Evolutionary conservation across 2,329 filamentous ascomycete genomes (phyloP), one percentile per base, ranked within the genome.

Genomic region (Penicillium sp.): DNA sequence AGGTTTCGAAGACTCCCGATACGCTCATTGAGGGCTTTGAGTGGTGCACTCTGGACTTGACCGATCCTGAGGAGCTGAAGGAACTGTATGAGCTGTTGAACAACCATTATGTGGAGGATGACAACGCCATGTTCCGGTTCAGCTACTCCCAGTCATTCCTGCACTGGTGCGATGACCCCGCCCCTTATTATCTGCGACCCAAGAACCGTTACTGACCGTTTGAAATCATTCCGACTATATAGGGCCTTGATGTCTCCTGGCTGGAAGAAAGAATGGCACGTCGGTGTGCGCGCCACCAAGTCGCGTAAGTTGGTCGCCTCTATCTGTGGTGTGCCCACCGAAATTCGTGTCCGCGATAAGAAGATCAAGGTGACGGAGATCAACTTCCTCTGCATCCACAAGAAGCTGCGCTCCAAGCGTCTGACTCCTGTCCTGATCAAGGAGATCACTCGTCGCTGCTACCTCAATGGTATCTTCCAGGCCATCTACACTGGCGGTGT

Each of bases 331-430:
- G 90, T 97, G 44, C 94, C 94, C 1, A 87, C 94, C 57, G 83
- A 87, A 61, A 80, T 99, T 54, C 87, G 89, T 50, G 87, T 99
- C 42, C 89, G 92, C 60, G 81, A 88, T 56, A 89, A 89, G 56
- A 77, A 84, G 54, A 77, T 99, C 57, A 84, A 86, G 59, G 88
- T 89, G 64, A 92, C 90, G 47, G 94, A 99, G 74, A 94, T 99
- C 77, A 99, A 99, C 80, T 99, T 97, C 77, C 87, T 99, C 63
- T 96, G 92, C 69, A 88, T 99, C 53, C 94, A 99, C 82, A 97
- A 97, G 82, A 97, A 97, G 77, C 85, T 99, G 29, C 90, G 94
- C 49, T 86, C 89, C 55, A 97, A 97, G 80, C 88, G 94, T 51
- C 85, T 99, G 42, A 87, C 94, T 0, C 94, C 94, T 0, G 89